Base-by-base conservation (phyloP, 2,329 filamentous ascomycete genomes). In the Cladosporium phlei region DNA sequence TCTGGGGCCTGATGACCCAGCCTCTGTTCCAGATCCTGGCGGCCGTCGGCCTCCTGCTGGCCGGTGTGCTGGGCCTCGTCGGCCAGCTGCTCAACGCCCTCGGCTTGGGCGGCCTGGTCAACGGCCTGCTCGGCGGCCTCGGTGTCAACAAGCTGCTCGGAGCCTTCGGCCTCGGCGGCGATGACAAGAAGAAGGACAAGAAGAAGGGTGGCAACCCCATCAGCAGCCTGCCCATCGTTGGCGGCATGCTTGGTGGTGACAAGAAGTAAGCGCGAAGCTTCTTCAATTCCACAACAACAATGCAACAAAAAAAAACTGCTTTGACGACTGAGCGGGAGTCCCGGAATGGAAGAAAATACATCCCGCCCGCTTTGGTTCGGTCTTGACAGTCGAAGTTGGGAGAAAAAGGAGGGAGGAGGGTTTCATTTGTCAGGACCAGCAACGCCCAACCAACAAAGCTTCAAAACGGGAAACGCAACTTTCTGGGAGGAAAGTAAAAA, bases 1-100 rank as follows among this genome's bases (percentile, higher is more conserved):
- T 96, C 22, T 95, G 89, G 88, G 81, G 74, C 22, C 74, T 95
- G 38, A 73, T 93, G 55, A 81, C 81, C 27, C 88, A 95, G 74
- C 90, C 90, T 9, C 73, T 95, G 17, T 88, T 89, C 77, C 90
- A 96, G 76, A 95, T 95, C 63, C 78, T 95, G 38, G 88, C 89
- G 7, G 89, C 87, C 9, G 89, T 95, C 35, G 90, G 90, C 17
- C 70, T 95, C 49, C 68, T 95, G 53, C 74, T 96, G 51, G 83
- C 75, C 42, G 89, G 90, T 65, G 89, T 96, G 0, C 75, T 96
- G 5, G 86, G 86, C 33, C 77, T 96, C 1, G 88, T 95, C 16
- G 89, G 54, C 47, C 83, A 82, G 61, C 71, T 95, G 60, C 77
- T 93, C 49, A 83, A 85, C 57, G 87, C 85, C 4, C 79, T 95